Conservation (phyloP, 2,329 filamentous ascomycete genomes). For the Monosporascus sp. region DNA sequence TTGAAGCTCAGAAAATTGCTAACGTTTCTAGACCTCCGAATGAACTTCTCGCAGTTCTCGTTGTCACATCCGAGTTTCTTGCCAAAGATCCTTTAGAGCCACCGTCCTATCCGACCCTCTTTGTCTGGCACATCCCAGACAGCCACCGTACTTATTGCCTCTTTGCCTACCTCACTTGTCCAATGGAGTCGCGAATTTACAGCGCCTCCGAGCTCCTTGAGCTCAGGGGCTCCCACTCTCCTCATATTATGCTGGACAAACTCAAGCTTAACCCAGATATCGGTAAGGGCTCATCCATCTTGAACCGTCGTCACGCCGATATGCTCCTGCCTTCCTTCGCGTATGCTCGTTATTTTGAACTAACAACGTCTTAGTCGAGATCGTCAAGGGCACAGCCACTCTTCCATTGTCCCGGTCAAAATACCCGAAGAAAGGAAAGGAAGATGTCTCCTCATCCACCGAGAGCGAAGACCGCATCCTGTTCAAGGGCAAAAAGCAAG, state of each 20-base stretch:
- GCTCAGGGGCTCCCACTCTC: slow-evolving; percentile 23
- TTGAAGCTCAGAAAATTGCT: slow-evolving; percentile 33
- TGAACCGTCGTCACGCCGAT: background rate
- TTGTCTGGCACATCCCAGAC: slow-evolving; percentile 30
- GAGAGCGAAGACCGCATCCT: slow-evolving; percentile 30
- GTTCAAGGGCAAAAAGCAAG: slow-evolving; percentile 30
- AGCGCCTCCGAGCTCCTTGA: slow-evolving; percentile 39
- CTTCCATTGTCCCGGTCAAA: slow-evolving; percentile 12
- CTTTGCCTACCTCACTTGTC: slow-evolving; percentile 32
- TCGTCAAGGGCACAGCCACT: slow-evolving; percentile 21
- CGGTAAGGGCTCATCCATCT: slow-evolving; percentile 24
- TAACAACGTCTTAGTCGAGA: slow-evolving; percentile 16
- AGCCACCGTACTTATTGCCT: slow-evolving; percentile 33
- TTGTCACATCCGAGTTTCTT: slow-evolving; percentile 14
- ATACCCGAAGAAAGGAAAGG: slow-evolving; percentile 24
- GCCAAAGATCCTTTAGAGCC: slow-evolving; percentile 10
- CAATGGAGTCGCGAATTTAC: slow-evolving; percentile 40
- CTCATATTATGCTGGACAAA: slow-evolving; percentile 7
- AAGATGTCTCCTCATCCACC: slow-evolving; percentile 28
- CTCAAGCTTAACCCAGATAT: slow-evolving; percentile 31
- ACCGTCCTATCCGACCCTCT: slow-evolving; percentile 30
- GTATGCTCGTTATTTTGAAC: slow-evolving; percentile 5
- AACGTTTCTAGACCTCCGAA: slow-evolving; percentile 24
- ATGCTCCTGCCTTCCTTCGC: background rate
- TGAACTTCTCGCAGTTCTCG: slow-evolving; percentile 26